Evolutionary conservation across 176 grass and related monocot species (phyloP), one percentile per base, ranked within the genome.

Genomic region (Musa schizocarpa): DNA sequence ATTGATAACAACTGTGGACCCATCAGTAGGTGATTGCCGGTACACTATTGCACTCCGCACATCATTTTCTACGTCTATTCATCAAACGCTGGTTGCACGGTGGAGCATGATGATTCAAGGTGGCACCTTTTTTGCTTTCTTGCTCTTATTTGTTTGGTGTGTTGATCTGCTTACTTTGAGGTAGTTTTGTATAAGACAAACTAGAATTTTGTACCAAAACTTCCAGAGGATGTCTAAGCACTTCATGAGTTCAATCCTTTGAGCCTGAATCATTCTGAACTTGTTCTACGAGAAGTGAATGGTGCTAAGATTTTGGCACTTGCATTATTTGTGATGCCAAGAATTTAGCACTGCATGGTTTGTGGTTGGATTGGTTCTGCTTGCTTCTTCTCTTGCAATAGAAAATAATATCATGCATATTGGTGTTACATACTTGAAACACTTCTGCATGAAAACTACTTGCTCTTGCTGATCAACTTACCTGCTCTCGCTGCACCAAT

Each of bases 1-100:
- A 70, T 84, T 93, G 84, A 91, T 93, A 78, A 98, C 88, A 19
- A 98, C 86, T 9, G 84, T 98, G 70, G 95, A 98, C 75, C 95
- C 95, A 55, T 91, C 95, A 68, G 56, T 98, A 1, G 84, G 82
- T 20, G 80, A 89, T 71, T 98, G 90, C 81, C 75, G 77, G 59
- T 98, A 91, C 82, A 59, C 85, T 64, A 80, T 98, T n/a, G 76
- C 84, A 19, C 79, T 98, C 22, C 80, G 17, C n/a, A 70, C 82
- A 6, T 93, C 90, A 66, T 62, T 56, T 20, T 85, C 90, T 63
- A 0, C 84, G 78, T 84, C 82, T 2, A 64, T 88, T 72, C 63
- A 78, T 76, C 69, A 64, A 71, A 74, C 29, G 26, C 74, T 66
- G 22, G 13, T 16, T 16, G 9, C 77, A 51, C 53, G 80, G 14